Evolutionary conservation across 2,329 filamentous ascomycete species (phyloP), one percentile per base, ranked within the genome.

Genomic region (Mariannaea sp.): DNA sequence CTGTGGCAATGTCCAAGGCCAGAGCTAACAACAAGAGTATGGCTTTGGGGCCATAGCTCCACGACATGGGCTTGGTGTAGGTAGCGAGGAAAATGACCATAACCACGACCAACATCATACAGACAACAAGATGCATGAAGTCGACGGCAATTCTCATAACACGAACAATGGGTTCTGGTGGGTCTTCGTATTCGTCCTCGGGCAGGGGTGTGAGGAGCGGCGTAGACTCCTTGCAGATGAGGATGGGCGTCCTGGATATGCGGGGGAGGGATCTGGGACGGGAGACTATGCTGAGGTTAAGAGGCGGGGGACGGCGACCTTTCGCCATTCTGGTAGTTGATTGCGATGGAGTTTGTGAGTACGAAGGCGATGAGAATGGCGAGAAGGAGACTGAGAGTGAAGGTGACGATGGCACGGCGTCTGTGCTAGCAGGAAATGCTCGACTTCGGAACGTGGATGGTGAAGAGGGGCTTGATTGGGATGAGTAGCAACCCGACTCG

Each of bases 1-100:
- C 73, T 48, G 76, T 66, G 14, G 68, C 47, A n/a, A 69, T 60
- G 54, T 77, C 73, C 22, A 65, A 32, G 22, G 52, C 55, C 7
- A 74, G 64, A n/a, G 73, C 53, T 7, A 59, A 44, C 6, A 73
- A 59, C 9, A 75, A 60, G 7, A 67, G 54, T 7, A 70, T 53
- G 16, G 70, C 71, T 38, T 53, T 64, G 22, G 61, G 50, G 14
- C 64, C 57, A 53, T 63, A 47, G 20, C 43, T 50, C 27, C 57
- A 62, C 27, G 52, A 49, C 7, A 63, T 39, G 43, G 64, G 57
- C 20, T 53, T 51, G 2, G 60, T 38, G 46, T 67, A 63, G n/a
- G 65, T 68, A 36, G 59, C 56, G 20, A 72, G 54, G 53, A 70
- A 72, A 48, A 68, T 64, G 20, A 61, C 64, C 67, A 72, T 64